phyloP scores from a whole-genome alignment of 805 yeast species.

The Monosporozyma solicola region DNA sequence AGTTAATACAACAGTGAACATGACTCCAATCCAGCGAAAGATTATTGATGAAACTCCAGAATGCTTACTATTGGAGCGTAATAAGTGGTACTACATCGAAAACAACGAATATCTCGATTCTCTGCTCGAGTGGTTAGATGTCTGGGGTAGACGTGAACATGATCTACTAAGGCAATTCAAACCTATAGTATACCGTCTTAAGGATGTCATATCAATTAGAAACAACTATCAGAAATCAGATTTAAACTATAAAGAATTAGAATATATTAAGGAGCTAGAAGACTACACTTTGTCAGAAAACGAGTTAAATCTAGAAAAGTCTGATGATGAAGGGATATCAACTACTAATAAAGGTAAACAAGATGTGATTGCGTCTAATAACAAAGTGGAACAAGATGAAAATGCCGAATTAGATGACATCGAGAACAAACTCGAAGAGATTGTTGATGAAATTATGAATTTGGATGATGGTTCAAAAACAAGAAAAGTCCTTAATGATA shows the following conservation, averaged over 20 bases:
- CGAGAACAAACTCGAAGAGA: constrained; percentile 24
- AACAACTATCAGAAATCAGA: constrained; percentile 44
- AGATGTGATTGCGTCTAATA: neutral
- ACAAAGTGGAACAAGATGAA: neutral
- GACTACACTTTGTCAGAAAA: constrained; percentile 30
- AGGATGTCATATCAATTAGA: constrained; percentile 47
- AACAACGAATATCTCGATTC: constrained; percentile 45
- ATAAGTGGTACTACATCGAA: constrained; percentile 69
- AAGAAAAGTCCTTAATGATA: constrained; percentile 15
- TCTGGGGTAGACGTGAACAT: constrained; percentile 67
- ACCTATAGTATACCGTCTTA: constrained; percentile 9
- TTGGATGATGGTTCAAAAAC: constrained; percentile 30
- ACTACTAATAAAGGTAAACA: neutral
- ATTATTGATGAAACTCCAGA: constrained; percentile 57
- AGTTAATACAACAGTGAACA: constrained; percentile 9
- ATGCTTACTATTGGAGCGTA: constrained; percentile 38
- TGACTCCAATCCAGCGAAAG: constrained; percentile 44
- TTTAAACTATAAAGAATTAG: constrained; percentile 36
- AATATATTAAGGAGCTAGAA: constrained; percentile 33
- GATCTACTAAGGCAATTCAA: constrained; percentile 47
- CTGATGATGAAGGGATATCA: constrained; percentile 4
- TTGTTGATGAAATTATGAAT: constrained; percentile 32
- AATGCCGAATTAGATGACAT: constrained; percentile 9
- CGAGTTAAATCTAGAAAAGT: constrained; percentile 19
- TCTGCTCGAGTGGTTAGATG: constrained; percentile 59